Percentiles rank a stretch among this genome's conserved stretches.
phyloP scores from a whole-genome alignment of 164 flowering plant genomes.

The Sextonia rubra region DNA sequence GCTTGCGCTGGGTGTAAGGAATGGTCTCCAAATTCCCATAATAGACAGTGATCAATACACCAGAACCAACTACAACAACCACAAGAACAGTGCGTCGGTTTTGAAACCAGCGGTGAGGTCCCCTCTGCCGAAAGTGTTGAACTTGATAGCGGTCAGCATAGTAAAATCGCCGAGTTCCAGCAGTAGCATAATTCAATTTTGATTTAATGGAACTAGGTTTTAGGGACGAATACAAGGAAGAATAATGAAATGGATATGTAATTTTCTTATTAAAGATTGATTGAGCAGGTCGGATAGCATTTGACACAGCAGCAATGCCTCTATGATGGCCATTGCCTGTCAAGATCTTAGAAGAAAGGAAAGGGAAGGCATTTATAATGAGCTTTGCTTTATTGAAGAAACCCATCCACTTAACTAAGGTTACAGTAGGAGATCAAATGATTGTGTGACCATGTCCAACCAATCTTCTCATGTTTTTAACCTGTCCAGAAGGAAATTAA shows the following conservation, averaged over 20 bases:
- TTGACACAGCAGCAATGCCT: slow-evolving; percentile 6
- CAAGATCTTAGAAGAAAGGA: slow-evolving; percentile 14
- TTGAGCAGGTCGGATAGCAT: neutral
- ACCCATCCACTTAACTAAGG: slow-evolving; percentile 10
- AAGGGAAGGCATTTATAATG: slow-evolving; percentile 11
- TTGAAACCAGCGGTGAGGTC: slow-evolving; percentile 59
- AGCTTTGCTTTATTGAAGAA: slow-evolving; percentile 17
- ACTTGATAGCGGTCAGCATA: slow-evolving; percentile 60
- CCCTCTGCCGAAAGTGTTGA: slow-evolving; percentile 63
- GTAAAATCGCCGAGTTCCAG: slow-evolving; percentile 32
- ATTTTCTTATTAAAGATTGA: slow-evolving; percentile 8
- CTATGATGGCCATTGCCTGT: slow-evolving; percentile 14
- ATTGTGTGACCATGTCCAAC: too few relatives aligned
- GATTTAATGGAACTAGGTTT: slow-evolving; percentile 9
- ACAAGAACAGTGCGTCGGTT: slow-evolving; percentile 51
- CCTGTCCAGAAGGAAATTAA: too few relatives aligned
- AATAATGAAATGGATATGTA: slow-evolving; percentile 22
- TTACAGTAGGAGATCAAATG: too few relatives aligned
- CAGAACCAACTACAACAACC: slow-evolving; percentile 53
- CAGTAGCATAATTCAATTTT: neutral
- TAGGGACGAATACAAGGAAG: slow-evolving; percentile 15
- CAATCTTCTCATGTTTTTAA: too few relatives aligned
- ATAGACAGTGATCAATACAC: slow-evolving; percentile 53
- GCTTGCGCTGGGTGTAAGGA: slow-evolving; percentile 77
- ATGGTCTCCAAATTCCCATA: slow-evolving; percentile 74